Conservation (phyloP, 352 stramenopile species). For the Pythium apleroticum region DNA sequence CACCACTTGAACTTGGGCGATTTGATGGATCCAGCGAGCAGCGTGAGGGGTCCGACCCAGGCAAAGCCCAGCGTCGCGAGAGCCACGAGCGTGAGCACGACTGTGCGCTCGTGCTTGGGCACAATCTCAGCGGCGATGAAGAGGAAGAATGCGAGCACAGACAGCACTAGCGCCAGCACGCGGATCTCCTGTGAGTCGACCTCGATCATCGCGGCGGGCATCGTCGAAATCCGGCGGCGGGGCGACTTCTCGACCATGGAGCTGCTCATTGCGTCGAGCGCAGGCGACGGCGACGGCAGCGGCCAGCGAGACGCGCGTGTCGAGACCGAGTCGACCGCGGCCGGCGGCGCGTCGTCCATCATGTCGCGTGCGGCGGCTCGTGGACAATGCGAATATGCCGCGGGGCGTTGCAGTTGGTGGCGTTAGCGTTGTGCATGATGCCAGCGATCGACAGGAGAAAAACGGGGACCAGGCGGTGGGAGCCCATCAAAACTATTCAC, state of each 20-base stretch:
- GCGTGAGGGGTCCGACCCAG: constrained; percentile 57
- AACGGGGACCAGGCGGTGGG: constrained; percentile 2
- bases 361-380: constrained; percentile 4
- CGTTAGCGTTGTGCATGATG: constrained; percentile 3
- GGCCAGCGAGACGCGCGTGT: constrained; percentile 2
- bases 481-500: background rate
- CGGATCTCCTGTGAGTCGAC: constrained; percentile 54
- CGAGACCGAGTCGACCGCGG: background rate
- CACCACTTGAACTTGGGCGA: constrained; percentile 54
- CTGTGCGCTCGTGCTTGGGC: constrained; percentile 30
- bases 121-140: constrained; percentile 59
- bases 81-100: constrained; percentile 46
- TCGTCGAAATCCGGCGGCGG: background rate
- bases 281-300: background rate
- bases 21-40: constrained; percentile 47
- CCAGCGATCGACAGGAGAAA: background rate
- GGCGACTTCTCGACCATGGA: background rate
- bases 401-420: background rate
- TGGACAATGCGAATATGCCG: background rate
- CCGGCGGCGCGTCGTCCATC: background rate
- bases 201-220: constrained; percentile 27
- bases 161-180: constrained; percentile 50
- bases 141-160: constrained; percentile 54
- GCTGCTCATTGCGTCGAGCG: background rate
- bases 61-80: constrained; percentile 50